These are phyloP conservation scores for Botrytis byssoidea DNA, from an alignment of 2,329 filamentous ascomycete species.

Conservation along the genomic window DNA sequence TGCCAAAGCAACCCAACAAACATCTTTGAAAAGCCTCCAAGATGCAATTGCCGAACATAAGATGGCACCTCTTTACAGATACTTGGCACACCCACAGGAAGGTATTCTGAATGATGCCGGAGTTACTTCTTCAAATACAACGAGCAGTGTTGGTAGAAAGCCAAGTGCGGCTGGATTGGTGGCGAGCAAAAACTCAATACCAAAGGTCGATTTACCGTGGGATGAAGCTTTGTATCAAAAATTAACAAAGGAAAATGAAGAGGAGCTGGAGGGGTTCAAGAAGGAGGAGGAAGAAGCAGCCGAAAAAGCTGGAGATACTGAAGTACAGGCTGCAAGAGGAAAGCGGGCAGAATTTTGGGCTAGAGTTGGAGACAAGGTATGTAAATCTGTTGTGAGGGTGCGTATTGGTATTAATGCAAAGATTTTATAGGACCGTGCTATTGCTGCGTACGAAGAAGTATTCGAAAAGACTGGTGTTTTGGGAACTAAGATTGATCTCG, in stretches of 20 bases:
- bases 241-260: slow-evolving; percentile 73
- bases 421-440: slow-evolving; percentile 75
- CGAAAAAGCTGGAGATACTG: slow-evolving; percentile 94
- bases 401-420: slow-evolving; percentile 26
- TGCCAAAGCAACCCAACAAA: slow-evolving; percentile 63
- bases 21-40: slow-evolving; percentile 70
- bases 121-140: slow-evolving; percentile 45
- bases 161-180: slow-evolving; percentile 72
- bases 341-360: slow-evolving; percentile 98
- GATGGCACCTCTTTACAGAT: slow-evolving; percentile 85
- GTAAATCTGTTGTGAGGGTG: slow-evolving; percentile 23
- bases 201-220: slow-evolving; percentile 75
- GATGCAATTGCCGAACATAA: slow-evolving; percentile 80
- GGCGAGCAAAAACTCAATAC: slow-evolving; percentile 64
- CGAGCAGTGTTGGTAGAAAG: slow-evolving; percentile 60
- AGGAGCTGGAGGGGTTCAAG: slow-evolving; percentile 72
- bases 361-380: slow-evolving; percentile 90
- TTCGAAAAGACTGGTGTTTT: slow-evolving; percentile 97
- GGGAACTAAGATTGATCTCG: slow-evolving; percentile 94
- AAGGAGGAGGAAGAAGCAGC: slow-evolving; percentile 91
- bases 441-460: slow-evolving; percentile 86
- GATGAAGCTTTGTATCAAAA: slow-evolving; percentile 83
- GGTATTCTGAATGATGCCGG: slow-evolving; percentile 55
- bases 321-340: slow-evolving; percentile 86
- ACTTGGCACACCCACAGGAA: slow-evolving; percentile 74